These are phyloP conservation scores for Nicotiana paniculata DNA, from an alignment of 257 asterid genomes.

Conservation along the genomic window DNA sequence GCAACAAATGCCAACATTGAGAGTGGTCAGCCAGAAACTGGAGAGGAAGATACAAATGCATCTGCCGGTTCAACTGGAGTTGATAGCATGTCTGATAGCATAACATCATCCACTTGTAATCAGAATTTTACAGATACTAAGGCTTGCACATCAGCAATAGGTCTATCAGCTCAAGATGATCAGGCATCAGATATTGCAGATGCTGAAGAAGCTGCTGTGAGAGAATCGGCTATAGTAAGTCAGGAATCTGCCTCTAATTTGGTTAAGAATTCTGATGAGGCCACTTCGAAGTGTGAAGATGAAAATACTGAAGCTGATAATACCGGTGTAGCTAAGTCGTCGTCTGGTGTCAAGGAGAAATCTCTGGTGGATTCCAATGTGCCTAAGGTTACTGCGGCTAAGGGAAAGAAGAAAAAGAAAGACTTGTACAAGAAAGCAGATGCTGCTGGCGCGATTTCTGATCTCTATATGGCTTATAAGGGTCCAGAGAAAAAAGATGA, in stretches of 20 bases:
- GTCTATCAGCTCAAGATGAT: constrained; percentile 22
- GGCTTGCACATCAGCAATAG: constrained; percentile 13
- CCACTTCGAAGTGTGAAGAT: constrained; percentile 28
- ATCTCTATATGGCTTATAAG: constrained; percentile 81
- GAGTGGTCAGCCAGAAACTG: constrained; percentile 13
- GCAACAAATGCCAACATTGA: constrained; percentile 16
- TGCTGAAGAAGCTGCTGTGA: constrained; percentile 24
- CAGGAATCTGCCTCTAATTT: constrained; percentile 25
- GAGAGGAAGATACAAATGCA: constrained; percentile 23
- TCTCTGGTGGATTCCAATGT: constrained; percentile 37
- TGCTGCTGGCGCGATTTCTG: constrained; percentile 78
- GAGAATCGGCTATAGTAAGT: constrained; percentile 15
- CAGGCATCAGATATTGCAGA: constrained; percentile 9
- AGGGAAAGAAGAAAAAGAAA: constrained; percentile 38
- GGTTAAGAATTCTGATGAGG: constrained; percentile 29
- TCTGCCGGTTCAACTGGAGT: constrained; percentile 16
- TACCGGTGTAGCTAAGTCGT: constrained; percentile 22
- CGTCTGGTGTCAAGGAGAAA: constrained; percentile 43
- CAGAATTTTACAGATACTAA: constrained; percentile 12
- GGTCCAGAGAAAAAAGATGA: constrained; percentile 88
- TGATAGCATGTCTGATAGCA: constrained; percentile 22
- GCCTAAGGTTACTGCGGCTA: constrained; percentile 34
- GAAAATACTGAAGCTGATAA: constrained; percentile 25
- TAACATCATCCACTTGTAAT: constrained; percentile 18
- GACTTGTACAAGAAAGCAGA: constrained; percentile 56